A percentile compares a stretch with the other conserved stretches of the same genome.
Conservation (phyloP, 805 yeast species). For the Barnettozyma botsteinii region DNA sequence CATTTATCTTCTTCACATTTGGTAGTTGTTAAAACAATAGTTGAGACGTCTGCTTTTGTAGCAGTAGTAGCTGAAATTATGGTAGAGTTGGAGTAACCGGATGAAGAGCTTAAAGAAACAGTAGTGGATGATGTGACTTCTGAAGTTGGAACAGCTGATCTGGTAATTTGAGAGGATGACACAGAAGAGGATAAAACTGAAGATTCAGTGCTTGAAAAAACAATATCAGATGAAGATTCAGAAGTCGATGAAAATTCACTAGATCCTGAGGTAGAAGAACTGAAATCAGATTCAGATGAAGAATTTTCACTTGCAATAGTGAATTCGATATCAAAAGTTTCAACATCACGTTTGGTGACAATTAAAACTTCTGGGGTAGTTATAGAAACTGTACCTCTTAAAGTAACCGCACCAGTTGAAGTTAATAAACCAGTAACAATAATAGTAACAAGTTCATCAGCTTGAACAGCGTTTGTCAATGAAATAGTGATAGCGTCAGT, state of each 20-base stretch:
- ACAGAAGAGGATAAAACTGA: too few species aligned
- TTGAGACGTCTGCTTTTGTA: background rate
- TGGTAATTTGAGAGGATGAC: too few species aligned
- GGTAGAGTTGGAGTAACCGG: too few species aligned
- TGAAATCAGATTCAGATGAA: too few species aligned
- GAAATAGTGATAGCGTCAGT: background rate
- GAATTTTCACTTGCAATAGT: background rate
- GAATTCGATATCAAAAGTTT: background rate
- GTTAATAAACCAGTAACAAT: background rate
- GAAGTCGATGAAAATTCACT: background rate
- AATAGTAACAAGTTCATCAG: background rate
- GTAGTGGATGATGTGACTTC: too few species aligned
- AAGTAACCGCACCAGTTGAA: background rate
- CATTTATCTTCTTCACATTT: constrained; percentile 3
- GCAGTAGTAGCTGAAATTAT: background rate
- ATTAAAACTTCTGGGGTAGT: background rate
- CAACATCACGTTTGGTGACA: background rate
- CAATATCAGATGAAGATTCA: too few species aligned
- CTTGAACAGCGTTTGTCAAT: background rate
- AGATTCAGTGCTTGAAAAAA: too few species aligned
- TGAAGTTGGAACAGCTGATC: too few species aligned
- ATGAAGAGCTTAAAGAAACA: too few species aligned
- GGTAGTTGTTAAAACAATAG: background rate
- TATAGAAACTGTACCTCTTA: background rate
- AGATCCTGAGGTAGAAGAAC: too few species aligned